Base-by-base conservation (phyloP, 140 eudicot genomes). In the Oenanthe javanica region DNA sequence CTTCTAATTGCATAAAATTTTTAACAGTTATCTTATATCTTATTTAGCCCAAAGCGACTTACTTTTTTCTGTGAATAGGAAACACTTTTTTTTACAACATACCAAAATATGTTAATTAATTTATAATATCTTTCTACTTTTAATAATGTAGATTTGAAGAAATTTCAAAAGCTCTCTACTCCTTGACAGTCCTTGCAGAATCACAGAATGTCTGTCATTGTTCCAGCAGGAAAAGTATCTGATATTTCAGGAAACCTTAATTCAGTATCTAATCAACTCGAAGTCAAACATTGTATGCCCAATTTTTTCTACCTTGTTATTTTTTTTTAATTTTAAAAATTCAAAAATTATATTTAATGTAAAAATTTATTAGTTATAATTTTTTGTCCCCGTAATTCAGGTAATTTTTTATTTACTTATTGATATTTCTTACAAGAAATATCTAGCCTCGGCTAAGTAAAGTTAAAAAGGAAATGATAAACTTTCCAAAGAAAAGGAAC, bases 241-340 rank as follows among this genome's bases (percentile, higher is more conserved):
- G 84, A 80, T 80, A 80, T 80, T 51, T 72, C 83, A 38, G 79
- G 79, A 80, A 80, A 80, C 27, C 71, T 72, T 43, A 80, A 72
- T n/a, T 80, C 42, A 70, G 84, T 67, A 18, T 82, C 84, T 8
- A 82, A 82, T 42, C 64, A 47, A 19, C 70, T 82, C 15, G 7
- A 82, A 47, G 69, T 76, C 36, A 49, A 76, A 66, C 77, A 76
- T 6, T 38, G 81, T 82, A 76, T 18, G 80, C 43, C 51, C 46
- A 38, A 18, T 31, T 50, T 50, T 48, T 64, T 9, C 2, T 73
- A n/a, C 57, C 14, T 52, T 40, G 27, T 36, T 36, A 36, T 2
- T 38, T n/a, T 42, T 21, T 2, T 25, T 2, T 18, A 23, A 9
- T 54, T 23, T 23, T 19, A 13, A 40, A 9, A 15, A 43, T 16